Evolutionary conservation across 768 basidiomycete genomes (phyloP).

Genomic region (Phaffia tasmanica): DNA sequence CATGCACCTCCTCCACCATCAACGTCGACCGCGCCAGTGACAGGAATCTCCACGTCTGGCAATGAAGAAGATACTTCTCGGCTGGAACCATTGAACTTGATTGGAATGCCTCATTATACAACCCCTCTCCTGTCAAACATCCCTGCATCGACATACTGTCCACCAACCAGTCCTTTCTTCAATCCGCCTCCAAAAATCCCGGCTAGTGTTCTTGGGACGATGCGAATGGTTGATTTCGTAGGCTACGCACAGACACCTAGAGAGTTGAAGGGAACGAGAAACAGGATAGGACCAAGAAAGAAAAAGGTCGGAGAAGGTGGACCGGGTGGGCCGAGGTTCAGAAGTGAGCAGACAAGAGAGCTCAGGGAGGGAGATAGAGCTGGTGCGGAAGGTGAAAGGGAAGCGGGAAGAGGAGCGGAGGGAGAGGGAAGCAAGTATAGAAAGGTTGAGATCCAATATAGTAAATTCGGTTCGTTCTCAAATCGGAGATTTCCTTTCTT

Average conservation of each 20-base stretch:
- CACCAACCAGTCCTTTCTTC: constrained; percentile 44
- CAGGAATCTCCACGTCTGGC: neutral
- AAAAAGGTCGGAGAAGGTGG: constrained; percentile 40
- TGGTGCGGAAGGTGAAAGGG: constrained; percentile 55
- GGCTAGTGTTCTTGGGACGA: constrained; percentile 57
- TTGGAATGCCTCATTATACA: constrained; percentile 80
- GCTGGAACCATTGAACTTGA: constrained; percentile 66
- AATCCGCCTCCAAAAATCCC: constrained; percentile 65
- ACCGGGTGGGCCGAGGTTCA: constrained; percentile 49
- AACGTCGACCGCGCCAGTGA: too few relatives aligned
- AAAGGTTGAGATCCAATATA: constrained; percentile 94
- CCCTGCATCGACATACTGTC: constrained; percentile 32
- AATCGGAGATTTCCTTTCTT: neutral
- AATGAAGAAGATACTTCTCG: neutral
- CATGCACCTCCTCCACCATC: too few relatives aligned
- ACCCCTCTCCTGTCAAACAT: constrained; percentile 57
- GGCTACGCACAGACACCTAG: constrained; percentile 81
- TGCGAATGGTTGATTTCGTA: constrained; percentile 79
- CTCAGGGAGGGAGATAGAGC: constrained; percentile 24
- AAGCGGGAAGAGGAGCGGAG: constrained; percentile 46
- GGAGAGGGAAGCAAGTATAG: constrained; percentile 52
- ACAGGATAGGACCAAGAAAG: constrained; percentile 52
- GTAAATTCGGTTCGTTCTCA: constrained; percentile 60
- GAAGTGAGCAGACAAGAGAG: constrained; percentile 60
- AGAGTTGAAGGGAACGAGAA: constrained; percentile 71